These are phyloP conservation scores for Haberlea rhodopensis DNA, from an alignment of 257 asterid genomes.

Conservation along the genomic window DNA sequence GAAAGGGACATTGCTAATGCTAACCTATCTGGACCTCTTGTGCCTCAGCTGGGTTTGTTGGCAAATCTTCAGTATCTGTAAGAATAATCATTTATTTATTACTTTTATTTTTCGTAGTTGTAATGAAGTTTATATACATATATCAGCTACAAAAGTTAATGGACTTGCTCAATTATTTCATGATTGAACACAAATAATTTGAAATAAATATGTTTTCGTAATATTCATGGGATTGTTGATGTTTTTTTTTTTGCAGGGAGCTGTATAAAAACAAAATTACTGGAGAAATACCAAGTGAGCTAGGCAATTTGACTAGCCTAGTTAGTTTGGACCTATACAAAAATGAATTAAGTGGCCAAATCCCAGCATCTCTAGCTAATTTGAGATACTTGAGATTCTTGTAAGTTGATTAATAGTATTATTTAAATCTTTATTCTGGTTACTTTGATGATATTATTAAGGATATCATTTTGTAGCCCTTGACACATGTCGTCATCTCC, in stretches of 20 bases:
- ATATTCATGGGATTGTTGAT: neutral
- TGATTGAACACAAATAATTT: neutral
- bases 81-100: neutral
- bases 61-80: conserved; percentile 43
- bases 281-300: conserved; percentile 36
- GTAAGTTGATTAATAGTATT: conserved; percentile 23
- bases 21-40: conserved; percentile 34
- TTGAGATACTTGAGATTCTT: conserved; percentile 30
- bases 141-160: no score
- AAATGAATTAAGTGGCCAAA: conserved; percentile 36
- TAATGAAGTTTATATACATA: no score
- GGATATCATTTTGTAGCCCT: neutral
- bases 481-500: no score
- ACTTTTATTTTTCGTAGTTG: neutral
- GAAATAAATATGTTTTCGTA: neutral
- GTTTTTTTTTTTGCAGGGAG: conserved; percentile 14
- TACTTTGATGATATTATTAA: neutral
- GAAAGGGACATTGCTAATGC: conserved; percentile 42
- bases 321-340: conserved; percentile 27
- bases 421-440: neutral
- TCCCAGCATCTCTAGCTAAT: conserved; percentile 42
- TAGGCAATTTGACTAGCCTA: conserved; percentile 39
- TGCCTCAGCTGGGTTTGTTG: conserved; percentile 34
- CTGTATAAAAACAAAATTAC: conserved; percentile 24
- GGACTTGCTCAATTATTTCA: neutral